Conservation (phyloP, 208 protist species). For the Trypanosoma mega region DNA sequence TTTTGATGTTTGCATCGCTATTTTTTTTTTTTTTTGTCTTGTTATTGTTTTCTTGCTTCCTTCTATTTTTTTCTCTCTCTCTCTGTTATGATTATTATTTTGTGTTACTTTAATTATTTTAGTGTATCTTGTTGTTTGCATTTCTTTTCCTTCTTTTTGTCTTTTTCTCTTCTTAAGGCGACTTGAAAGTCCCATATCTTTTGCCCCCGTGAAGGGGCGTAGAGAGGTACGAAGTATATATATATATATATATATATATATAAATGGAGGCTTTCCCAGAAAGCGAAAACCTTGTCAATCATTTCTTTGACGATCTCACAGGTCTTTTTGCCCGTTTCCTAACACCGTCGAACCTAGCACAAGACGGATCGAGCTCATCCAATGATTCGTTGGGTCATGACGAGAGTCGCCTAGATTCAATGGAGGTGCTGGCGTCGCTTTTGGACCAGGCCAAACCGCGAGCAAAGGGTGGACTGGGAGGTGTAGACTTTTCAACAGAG, state of each 20-base stretch:
- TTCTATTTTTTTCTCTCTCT: constrained; percentile 1
- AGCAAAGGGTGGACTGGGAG: background rate
- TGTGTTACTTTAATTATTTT: too few species aligned
- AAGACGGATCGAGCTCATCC: too few species aligned
- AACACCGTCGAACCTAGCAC: background rate
- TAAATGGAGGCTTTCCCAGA: background rate
- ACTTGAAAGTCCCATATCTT: too few species aligned
- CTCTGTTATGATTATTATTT: too few species aligned
- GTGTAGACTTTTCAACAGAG: constrained; percentile 9
- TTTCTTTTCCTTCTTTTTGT: background rate
- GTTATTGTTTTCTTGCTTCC: background rate
- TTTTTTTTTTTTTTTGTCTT: constrained; percentile 1
- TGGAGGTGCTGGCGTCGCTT: background rate
- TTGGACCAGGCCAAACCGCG: constrained; percentile 1
- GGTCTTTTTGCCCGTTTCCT: constrained; percentile 8
- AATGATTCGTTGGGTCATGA: background rate
- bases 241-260: too few species aligned
- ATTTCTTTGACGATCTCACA: constrained; percentile 10
- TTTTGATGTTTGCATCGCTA: background rate
- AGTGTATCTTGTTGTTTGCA: constrained; percentile 1
- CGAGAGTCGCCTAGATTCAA: background rate
- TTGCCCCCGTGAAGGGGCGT: too few species aligned
- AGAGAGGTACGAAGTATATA: too few species aligned
- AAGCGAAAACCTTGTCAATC: background rate
- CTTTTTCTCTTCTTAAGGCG: background rate